Evolutionary conservation across 2,329 filamentous ascomycete genomes (phyloP).

Genomic region (Hypoxylon sp.): DNA sequence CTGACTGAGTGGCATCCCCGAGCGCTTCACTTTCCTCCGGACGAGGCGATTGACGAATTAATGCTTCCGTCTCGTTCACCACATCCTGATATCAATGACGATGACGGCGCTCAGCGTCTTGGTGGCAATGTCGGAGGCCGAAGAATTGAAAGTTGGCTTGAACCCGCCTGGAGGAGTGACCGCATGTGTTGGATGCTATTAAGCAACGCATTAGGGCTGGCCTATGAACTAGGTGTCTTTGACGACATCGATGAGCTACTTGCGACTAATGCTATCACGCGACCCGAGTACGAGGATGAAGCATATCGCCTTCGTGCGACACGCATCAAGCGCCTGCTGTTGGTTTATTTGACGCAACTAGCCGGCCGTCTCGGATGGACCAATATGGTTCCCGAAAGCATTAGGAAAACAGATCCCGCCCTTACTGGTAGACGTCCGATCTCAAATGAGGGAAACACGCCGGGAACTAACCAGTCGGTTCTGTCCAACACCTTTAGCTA

Average conservation of each 20-base stretch:
- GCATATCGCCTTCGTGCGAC: conserved; percentile 81
- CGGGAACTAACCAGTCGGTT: conserved; percentile 71
- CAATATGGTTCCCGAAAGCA: conserved; percentile 86
- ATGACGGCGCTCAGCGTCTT: conserved; percentile 60
- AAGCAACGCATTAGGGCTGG: conserved; percentile 89
- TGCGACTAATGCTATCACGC: conserved; percentile 70
- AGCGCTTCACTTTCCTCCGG: conserved; percentile 91
- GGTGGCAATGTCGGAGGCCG: conserved; percentile 80
- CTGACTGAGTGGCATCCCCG: conserved; percentile 98
- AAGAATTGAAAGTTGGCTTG: conserved; percentile 94
- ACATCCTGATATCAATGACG: conserved; percentile 59
- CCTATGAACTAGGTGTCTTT: conserved; percentile 95
- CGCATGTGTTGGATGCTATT: conserved; percentile 99
- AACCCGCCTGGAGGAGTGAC: conserved; percentile 94
- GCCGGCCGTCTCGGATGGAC: conserved; percentile 92
- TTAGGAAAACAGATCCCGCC: conserved; percentile 71
- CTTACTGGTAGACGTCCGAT: conserved; percentile 65
- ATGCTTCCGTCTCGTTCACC: conserved; percentile 72
- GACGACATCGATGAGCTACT: conserved; percentile 85
- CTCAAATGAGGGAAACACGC: conserved; percentile 71
- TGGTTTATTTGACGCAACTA: conserved; percentile 95
- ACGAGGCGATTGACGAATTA: conserved; percentile 79
- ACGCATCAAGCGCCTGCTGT: conserved; percentile 86
- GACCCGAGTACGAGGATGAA: conserved; percentile 80
- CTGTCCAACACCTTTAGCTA: conserved; percentile 74